Base-by-base conservation (phyloP, 345 rosid genomes). In the Euclidium syriacum region DNA sequence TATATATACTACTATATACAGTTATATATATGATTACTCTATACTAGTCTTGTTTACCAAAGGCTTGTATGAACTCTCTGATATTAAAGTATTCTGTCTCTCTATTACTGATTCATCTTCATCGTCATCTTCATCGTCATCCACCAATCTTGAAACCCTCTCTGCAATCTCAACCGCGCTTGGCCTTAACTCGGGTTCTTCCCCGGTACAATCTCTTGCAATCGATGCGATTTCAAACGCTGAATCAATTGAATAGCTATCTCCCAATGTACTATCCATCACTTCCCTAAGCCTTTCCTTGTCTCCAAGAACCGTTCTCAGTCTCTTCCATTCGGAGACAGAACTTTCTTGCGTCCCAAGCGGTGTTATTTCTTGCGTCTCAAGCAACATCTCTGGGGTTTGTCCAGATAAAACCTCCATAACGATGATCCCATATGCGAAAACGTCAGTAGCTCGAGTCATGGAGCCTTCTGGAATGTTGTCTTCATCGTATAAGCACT, bases 181-280 rank as follows among this genome's bases (percentile, higher is more conserved):
- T 3, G 92, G 98, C 72, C 98, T 83, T 68, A 52, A 33, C 41
- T 51, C 55, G 4, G 94, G 74, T 3, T 86, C 83, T 70, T 83
- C 95, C 35, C 70, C 86, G 1, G 77, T 79, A 70, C 96, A 92
- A 16, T 90, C 79, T 56, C 67, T 74, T 5, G 90, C 96, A 14
- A 92, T 68, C 33, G 78, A 85, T 22, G 92, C 95, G 52, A 88
- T 46, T 38, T 82, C 72, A 6, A 78, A 75, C 1, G 91, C 98
- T 4, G 60, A 75, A 34, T 91, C 94, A 5, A 82, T 73, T 8
- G 92, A 66, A 69, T 91, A 91, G 51, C 79, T 78, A 17, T 88
- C 96, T 10, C 95, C 88, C 48, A 91, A 16, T 16, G 92, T 83
- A 34, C 74, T 75, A 23, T 91, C 98, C 72, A 91, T 82, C 85